Percentiles rank a stretch among this genome's conserved stretches.
Conservation (phyloP, 2,329 filamentous ascomycete genomes). For the Ophiocordyceps unilateralis region DNA sequence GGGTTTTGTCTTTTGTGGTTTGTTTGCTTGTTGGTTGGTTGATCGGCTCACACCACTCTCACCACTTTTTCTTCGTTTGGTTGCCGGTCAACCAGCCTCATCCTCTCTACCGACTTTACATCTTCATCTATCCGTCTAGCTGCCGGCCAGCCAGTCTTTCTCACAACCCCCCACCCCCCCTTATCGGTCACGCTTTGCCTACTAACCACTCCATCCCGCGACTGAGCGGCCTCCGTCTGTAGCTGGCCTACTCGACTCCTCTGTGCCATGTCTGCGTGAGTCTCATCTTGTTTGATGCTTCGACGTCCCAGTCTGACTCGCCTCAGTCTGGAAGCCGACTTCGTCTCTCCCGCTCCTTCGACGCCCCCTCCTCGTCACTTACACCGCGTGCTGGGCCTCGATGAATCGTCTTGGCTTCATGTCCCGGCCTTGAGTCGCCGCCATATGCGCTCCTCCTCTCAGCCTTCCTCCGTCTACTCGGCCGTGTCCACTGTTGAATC, state of each 20-base stretch:
- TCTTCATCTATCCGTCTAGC: background rate
- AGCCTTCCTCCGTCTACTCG: conserved; percentile 46
- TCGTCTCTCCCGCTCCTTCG: conserved; percentile 29
- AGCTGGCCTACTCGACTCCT: background rate
- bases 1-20: too few relatives aligned
- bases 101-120: too few relatives aligned
- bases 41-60: too few relatives aligned
- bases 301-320: background rate
- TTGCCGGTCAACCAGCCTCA: background rate
- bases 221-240: too few relatives aligned
- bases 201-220: background rate
- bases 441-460: conserved; percentile 47
- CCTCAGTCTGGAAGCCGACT: conserved; percentile 42
- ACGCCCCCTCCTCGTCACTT: conserved; percentile 9
- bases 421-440: conserved; percentile 29
- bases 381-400: conserved; percentile 7
- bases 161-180: too few relatives aligned
- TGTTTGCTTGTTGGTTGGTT: too few relatives aligned
- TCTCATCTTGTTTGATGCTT: background rate
- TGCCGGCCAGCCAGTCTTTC: conserved; percentile 3
- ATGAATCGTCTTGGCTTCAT: conserved; percentile 39
- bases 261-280: conserved; percentile 17
- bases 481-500: conserved; percentile 38
- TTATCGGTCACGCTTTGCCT: too few relatives aligned
- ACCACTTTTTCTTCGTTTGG: background rate